These are phyloP conservation scores for Tremellales sp. DNA, from an alignment of 1,284 basidiomycete species.

Conservation along the genomic window DNA sequence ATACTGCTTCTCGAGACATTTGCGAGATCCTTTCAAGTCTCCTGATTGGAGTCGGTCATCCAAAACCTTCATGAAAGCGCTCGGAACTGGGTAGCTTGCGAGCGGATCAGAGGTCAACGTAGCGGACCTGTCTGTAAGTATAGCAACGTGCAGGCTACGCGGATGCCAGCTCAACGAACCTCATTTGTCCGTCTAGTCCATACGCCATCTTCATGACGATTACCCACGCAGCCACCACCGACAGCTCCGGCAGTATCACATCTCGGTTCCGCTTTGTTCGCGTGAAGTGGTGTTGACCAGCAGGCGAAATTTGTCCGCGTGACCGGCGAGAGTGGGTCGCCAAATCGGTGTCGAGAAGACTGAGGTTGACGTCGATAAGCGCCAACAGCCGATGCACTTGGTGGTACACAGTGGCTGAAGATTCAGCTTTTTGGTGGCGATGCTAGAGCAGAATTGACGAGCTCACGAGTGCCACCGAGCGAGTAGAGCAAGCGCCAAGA, in stretches of 20 bases:
- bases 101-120: no score
- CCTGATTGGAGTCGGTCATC: slow-evolving; percentile 42
- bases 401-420: slow-evolving; percentile 57
- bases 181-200: slow-evolving; percentile 66
- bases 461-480: slow-evolving; percentile 73
- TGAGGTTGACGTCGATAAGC: slow-evolving; percentile 33
- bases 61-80: slow-evolving; percentile 54
- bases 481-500: slow-evolving; percentile 71
- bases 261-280: slow-evolving; percentile 22
- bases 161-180: slow-evolving; percentile 52
- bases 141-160: neutral
- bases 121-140: slow-evolving; percentile 6
- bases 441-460: slow-evolving; percentile 48
- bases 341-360: slow-evolving; percentile 34
- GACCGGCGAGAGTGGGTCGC: slow-evolving; percentile 35
- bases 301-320: slow-evolving; percentile 53
- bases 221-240: slow-evolving; percentile 61
- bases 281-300: no score
- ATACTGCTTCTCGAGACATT: slow-evolving; percentile 21
- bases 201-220: slow-evolving; percentile 77
- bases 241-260: slow-evolving; percentile 66
- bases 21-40: slow-evolving; percentile 18
- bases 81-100: no score
- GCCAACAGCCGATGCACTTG: slow-evolving; percentile 28
- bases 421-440: slow-evolving; percentile 58